A percentile compares a stretch with the other conserved stretches of the same genome.
phyloP scores from a whole-genome alignment of 306 rosid species.

The Psophocarpus tetragonolobus region DNA sequence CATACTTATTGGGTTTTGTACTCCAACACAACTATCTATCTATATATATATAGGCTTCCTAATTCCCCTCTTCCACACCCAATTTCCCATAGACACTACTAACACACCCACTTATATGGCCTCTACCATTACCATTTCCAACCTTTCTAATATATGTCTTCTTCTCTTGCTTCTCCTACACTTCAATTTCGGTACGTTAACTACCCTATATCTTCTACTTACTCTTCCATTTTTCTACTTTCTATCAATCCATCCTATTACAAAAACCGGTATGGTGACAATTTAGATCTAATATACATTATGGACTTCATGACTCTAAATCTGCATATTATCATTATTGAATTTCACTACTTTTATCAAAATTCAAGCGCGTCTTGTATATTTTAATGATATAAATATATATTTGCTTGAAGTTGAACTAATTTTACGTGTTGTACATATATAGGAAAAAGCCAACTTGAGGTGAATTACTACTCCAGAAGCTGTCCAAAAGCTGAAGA shows the following conservation, averaged over 20 bases:
- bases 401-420: background rate
- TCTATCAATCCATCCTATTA: background rate
- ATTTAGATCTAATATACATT: background rate
- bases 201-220: background rate
- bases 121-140: slow-evolving; percentile 7
- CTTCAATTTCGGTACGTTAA: slow-evolving; percentile 47
- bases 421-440: background rate
- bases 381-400: background rate
- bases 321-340: background rate
- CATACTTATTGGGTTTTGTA: background rate
- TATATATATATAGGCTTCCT: slow-evolving; percentile 48
- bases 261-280: background rate
- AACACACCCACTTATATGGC: slow-evolving; percentile 44
- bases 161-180: slow-evolving; percentile 43
- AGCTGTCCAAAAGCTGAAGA: slow-evolving; percentile 91
- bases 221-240: background rate
- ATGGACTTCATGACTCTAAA: background rate
- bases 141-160: slow-evolving; percentile 6
- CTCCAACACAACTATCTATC: background rate
- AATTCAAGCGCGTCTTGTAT: background rate
- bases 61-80: background rate
- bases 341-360: background rate
- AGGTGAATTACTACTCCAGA: slow-evolving; percentile 52
- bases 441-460: slow-evolving; percentile 66
- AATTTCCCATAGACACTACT: background rate